Percentiles rank a stretch among this genome's conserved stretches.
phyloP scores from a whole-genome alignment of 257 asterid species.

The Cordia subcordata region DNA sequence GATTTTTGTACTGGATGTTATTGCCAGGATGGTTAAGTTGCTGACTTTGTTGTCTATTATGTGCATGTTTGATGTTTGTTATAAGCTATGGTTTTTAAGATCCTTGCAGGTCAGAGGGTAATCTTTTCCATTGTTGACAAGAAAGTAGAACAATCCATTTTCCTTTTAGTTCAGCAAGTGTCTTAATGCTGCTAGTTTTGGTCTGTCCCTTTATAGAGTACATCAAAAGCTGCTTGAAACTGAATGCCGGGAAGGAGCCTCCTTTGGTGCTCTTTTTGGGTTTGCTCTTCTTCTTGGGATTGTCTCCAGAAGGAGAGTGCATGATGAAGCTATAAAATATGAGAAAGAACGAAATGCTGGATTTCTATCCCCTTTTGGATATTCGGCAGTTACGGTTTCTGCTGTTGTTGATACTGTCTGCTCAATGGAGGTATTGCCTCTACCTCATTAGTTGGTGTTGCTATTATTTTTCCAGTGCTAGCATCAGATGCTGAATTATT shows the following conservation, averaged over 20 bases:
- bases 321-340: conserved; percentile 70
- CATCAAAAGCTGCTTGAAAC: conserved; percentile 62
- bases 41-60: no score
- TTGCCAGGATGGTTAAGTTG: no score
- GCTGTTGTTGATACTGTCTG: conserved; percentile 64
- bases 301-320: conserved; percentile 73
- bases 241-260: conserved; percentile 86
- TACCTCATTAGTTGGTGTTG: conserved; percentile 15
- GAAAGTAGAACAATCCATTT: no score
- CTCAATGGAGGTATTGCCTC: conserved; percentile 66
- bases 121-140: no score
- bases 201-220: conserved; percentile 46
- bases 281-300: conserved; percentile 75
- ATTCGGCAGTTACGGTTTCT: conserved; percentile 55
- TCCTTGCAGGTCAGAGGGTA: neutral
- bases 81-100: neutral
- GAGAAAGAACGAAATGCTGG: conserved; percentile 90
- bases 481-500: neutral
- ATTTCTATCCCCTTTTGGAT: conserved; percentile 85
- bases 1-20: no score
- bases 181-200: neutral
- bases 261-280: conserved; percentile 77
- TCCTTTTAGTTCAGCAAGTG: neutral
- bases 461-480: conserved; percentile 11
- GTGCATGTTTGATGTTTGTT: no score